A percentile compares a stretch with the other conserved stretches of the same genome.
These are phyloP conservation scores for Dactylonectria estremocensis DNA, from an alignment of 2,329 filamentous ascomycete species.

Conservation along the genomic window DNA sequence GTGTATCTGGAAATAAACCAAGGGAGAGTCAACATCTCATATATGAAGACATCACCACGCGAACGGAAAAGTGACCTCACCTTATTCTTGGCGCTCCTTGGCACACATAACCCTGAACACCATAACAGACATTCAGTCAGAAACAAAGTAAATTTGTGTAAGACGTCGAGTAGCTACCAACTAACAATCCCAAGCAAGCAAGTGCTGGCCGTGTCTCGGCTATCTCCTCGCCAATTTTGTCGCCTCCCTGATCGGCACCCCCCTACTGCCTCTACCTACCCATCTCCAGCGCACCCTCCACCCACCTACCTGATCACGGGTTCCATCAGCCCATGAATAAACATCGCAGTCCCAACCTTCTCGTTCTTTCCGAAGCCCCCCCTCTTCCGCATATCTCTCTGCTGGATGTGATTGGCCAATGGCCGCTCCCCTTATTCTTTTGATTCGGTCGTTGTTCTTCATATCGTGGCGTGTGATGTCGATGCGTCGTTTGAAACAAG, in stretches of 20 bases:
- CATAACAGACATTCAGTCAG: neutral
- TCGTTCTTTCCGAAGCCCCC: neutral
- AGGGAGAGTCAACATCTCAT: constrained; percentile 9
- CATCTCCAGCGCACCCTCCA: neutral
- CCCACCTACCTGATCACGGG: neutral
- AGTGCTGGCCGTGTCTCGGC: constrained; percentile 17
- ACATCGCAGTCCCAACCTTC: neutral
- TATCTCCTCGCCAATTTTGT: constrained; percentile 11
- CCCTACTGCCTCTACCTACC: neutral
- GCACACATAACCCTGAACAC: neutral
- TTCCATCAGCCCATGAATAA: neutral
- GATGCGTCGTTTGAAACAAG: constrained; percentile 5
- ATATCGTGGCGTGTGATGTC: constrained; percentile 9
- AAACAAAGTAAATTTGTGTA: constrained; percentile 11
- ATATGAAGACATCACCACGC: neutral
- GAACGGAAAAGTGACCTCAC: constrained; percentile 4
- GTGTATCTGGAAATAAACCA: neutral
- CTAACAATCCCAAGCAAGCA: constrained; percentile 2
- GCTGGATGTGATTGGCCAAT: neutral
- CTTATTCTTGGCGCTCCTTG: neutral
- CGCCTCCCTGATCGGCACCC: neutral
- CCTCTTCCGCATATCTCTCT: constrained; percentile 3
- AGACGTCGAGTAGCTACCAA: constrained; percentile 13
- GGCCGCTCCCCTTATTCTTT: neutral
- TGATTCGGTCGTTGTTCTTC: constrained; percentile 5